Percentiles rank a stretch among this genome's conserved stretches.
Conservation (phyloP, 2,329 filamentous ascomycete species). For the Stagonosporopsis vannaccii region DNA sequence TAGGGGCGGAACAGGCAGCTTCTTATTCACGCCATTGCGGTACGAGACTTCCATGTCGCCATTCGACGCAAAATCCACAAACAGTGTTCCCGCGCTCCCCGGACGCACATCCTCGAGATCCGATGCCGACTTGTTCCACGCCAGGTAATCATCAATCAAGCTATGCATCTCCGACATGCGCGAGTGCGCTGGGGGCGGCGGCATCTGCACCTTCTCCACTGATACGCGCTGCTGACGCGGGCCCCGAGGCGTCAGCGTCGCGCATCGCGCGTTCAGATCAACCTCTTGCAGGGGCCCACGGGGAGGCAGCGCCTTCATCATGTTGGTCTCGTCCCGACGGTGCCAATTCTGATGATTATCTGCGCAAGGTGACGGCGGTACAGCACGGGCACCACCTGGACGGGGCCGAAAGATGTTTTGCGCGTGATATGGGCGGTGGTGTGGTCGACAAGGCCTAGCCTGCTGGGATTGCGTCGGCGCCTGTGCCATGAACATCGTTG, state of each 20-base stretch:
- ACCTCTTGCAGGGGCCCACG: background rate
- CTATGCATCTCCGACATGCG: conserved; percentile 18
- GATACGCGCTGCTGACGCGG: background rate
- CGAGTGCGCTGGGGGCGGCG: background rate
- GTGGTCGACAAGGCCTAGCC: conserved; percentile 14
- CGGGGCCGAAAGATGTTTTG: conserved; percentile 5
- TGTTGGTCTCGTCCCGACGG: background rate
- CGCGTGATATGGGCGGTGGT: conserved; percentile 4
- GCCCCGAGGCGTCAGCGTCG: background rate
- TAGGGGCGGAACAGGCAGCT: conserved; percentile 7
- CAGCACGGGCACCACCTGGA: conserved; percentile 11
- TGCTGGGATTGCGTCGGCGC: conserved; percentile 9
- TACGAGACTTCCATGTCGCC: conserved; percentile 9
- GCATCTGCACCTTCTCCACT: background rate
- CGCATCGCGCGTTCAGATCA: background rate
- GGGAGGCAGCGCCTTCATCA: conserved; percentile 1
- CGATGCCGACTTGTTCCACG: conserved; percentile 17
- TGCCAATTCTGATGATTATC: conserved; percentile 14
- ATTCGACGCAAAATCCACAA: conserved; percentile 30
- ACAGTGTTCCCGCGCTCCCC: conserved; percentile 24
- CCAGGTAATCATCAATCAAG: conserved; percentile 31
- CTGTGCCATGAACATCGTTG: conserved; percentile 9
- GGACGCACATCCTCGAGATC: background rate
- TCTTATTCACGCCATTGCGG: conserved; percentile 15
- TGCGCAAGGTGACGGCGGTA: conserved; percentile 12